A percentile compares a stretch with the other conserved stretches of the same genome.
phyloP scores from a whole-genome alignment of 2,329 filamentous ascomycete genomes.

The Aspergillus floridensis region DNA sequence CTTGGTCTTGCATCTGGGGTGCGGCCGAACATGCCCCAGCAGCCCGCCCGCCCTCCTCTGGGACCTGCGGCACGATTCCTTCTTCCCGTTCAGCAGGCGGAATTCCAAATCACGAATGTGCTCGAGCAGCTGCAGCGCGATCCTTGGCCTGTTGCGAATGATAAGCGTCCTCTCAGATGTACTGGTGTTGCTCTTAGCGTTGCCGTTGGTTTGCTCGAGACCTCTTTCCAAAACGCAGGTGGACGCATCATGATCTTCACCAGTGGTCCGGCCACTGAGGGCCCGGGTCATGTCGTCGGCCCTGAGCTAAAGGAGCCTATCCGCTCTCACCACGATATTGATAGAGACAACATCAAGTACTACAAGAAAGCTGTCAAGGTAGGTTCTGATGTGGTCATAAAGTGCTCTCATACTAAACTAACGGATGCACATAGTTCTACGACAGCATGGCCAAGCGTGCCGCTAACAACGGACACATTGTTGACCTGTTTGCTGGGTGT shows the following conservation, averaged over 20 bases:
- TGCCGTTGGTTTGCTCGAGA: constrained; percentile 86
- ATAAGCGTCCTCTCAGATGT: constrained; percentile 85
- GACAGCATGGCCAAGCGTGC: constrained; percentile 90
- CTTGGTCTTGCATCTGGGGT: constrained; percentile 72
- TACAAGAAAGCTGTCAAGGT: constrained; percentile 99
- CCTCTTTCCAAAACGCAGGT: constrained; percentile 91
- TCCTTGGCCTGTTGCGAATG: constrained; percentile 94
- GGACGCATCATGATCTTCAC: constrained; percentile 97
- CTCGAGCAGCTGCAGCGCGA: constrained; percentile 95
- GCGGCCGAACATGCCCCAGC: constrained; percentile 69
- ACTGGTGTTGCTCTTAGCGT: constrained; percentile 96
- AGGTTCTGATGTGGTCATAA: constrained; percentile 23
- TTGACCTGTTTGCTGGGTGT: constrained; percentile 97
- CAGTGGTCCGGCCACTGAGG: constrained; percentile 91
- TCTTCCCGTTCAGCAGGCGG: constrained; percentile 89
- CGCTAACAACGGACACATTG: constrained; percentile 93
- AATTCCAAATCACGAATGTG: constrained; percentile 95
- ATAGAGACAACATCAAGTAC: constrained; percentile 98
- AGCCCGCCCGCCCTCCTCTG: constrained; percentile 70
- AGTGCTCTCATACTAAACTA: constrained; percentile 14
- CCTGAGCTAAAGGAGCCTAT: constrained; percentile 95
- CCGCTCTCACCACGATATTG: constrained; percentile 96
- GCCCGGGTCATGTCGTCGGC: constrained; percentile 93
- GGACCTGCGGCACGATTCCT: constrained; percentile 87
- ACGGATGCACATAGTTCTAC: constrained; percentile 68